Base-by-base conservation (phyloP, 768 basidiomycete species). In the Myochromella boudieri region DNA sequence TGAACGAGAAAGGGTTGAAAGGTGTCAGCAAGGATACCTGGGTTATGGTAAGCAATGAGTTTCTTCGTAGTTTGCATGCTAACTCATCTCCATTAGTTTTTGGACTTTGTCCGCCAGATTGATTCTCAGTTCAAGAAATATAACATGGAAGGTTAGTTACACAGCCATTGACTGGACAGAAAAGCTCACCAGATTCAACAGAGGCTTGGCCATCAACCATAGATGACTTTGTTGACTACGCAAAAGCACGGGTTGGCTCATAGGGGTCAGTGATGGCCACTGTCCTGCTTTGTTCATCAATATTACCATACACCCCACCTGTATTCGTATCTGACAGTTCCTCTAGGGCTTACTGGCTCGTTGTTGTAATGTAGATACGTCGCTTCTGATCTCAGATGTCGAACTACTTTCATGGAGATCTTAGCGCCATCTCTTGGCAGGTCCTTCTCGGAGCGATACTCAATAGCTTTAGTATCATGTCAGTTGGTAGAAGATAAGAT, bases 1-100 rank as follows among this genome's bases (percentile, higher is more conserved):
- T 94, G 62, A 66, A 61, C 25, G 69, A 77, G 60, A 84, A 78
- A 53, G 82, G 81, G 1, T 72, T 72, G 17, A 87, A 86, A 60
- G 91, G 89, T 4, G 77, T 95, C 25, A 92, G 88, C 68, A 90
- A 87, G 67, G 91, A 92, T 67, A 89, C 87, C 14, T 93, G 91
- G 91, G 66, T 74, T 42, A 92, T 93, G 90, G 91, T 88, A 39
- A 33, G 82, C 67, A 10, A 12, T 14, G 6, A 12, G 29, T 41
- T 33, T 4, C 33, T 21, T 42, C 39, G 17, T 31, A 20, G n/a
- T 24, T 41, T 25, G 24, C 31, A 29, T 37, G 22, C 28, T 44
- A 44, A 42, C 42, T 21, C 44, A 37, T 29, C 27, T 11, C 29
- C 14, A 7, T 11, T 60, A 92, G 90, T 88, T 94, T 57, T 69